Percentiles rank a stretch among this genome's conserved stretches.
These are phyloP conservation scores for Metarhizium sp. DNA, from an alignment of 2,329 filamentous ascomycete species.

Conservation along the genomic window DNA sequence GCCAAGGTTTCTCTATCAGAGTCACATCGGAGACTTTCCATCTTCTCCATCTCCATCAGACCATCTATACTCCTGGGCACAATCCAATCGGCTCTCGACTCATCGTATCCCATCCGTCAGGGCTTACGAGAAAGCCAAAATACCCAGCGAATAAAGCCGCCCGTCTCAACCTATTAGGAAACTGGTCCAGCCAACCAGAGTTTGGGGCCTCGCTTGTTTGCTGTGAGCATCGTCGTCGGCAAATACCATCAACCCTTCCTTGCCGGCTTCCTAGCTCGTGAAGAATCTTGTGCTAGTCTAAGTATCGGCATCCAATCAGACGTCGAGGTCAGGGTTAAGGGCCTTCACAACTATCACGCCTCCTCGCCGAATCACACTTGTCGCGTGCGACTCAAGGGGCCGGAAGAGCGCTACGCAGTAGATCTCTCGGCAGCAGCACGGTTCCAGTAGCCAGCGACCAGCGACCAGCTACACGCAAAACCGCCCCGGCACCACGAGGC, in stretches of 20 bases:
- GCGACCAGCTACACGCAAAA: background rate
- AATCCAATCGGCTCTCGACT: background rate
- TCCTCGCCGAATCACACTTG: slow-evolving; percentile 1
- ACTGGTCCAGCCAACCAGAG: slow-evolving; percentile 1
- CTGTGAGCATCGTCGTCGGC: background rate
- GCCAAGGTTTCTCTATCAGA: too few species aligned
- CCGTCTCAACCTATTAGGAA: background rate
- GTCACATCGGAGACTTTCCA: background rate
- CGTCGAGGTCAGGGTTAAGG: background rate
- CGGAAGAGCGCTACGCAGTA: background rate
- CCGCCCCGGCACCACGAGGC: background rate
- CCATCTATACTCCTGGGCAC: background rate
- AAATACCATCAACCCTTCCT: background rate
- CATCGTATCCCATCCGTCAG: background rate
- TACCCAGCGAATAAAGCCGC: background rate
- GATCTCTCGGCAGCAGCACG: background rate
- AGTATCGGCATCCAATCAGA: slow-evolving; percentile 1
- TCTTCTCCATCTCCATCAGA: background rate
- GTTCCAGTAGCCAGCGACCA: too few species aligned
- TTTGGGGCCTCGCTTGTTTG: background rate
- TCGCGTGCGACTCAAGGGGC: background rate
- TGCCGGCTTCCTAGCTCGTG: background rate
- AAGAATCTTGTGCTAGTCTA: background rate
- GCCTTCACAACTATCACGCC: background rate
- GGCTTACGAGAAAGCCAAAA: background rate